Base-by-base conservation (phyloP, 805 yeast species). In the Candida anglica region DNA sequence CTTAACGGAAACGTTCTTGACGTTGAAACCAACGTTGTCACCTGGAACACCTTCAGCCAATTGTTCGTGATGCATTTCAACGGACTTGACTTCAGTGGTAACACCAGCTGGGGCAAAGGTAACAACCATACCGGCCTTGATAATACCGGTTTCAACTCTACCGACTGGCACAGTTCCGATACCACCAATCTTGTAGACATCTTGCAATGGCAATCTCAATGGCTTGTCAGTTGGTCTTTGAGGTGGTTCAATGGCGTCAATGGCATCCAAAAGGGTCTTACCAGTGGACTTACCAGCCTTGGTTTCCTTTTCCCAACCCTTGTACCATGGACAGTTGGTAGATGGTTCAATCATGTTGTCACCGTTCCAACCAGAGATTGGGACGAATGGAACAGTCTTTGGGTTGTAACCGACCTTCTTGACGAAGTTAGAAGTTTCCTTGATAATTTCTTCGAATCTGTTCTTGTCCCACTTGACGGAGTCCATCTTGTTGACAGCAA, bases 401-500 rank as follows among this genome's bases (percentile, higher is more conserved):
- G 85, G 82, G 77, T 77, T 77, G 84, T 71, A 82, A 68, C 91
- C 91, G 52, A 80, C 87, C 77, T 81, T 76, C 82, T 79, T 80
- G 76, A 81, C 77, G 77, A 82, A 82, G 73, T 78, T 79, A 48
- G 82, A 62, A 55, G 86, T 75, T 71, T 83, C 87, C 77, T 79
- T 79, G 64, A 69, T 61, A 54, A 81, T 82, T 66, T 82, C 88
- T 53, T 79, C 78, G 74, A 71, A 86, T 73, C 95, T 81, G 54
- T 72, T 63, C 75, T 85, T 78, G 52, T 78, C 74, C 94, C 94
- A 85, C 65, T 84, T 81, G 63, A 81, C 87, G 66, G 93, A 80
- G 77, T 85, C 95, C 95, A 85, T 86, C 86, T 85, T 85, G 88
- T 85, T 85, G 73, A 84, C 77, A 57, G 93, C 94, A 70, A 85